Evolutionary conservation across 257 asterid species (phyloP), one percentile per base, ranked within the genome.

Genomic region (Nyctanthes arbortristis): DNA sequence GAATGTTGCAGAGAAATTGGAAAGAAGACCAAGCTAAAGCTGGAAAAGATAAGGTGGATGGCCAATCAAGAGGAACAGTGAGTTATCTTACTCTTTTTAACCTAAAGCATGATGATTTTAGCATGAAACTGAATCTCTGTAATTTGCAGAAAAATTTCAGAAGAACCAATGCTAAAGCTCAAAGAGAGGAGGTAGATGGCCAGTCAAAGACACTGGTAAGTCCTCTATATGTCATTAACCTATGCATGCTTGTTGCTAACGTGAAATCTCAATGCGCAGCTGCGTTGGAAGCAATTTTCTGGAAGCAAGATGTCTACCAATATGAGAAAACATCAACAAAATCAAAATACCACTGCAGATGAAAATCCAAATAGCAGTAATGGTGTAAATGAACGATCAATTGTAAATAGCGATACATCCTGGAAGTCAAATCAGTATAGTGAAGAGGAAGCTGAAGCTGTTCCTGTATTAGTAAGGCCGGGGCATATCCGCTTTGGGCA

Each of bases 401-500:
- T 14, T 67, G 67, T 57, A 73, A 61, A 55, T 31, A 66, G 73
- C 32, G 65, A 57, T 63, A 66, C 12, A 11, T 66, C 66, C 63
- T 84, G 73, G 49, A 75, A 83, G 52, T 56, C 79, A 65, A 70
- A 58, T 67, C 76, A 74, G 57, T 73, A 72, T 36, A 63, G 59
- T 52, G 67, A 22, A 32, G 82, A 71, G 34, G 96, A 84, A 67
- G 75, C 78, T 61, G 87, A 88, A 80, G 80, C 87, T 83, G 87
- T 89, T 84, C 96, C 97, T 45, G 64, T 86, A 71, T 81, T 77
- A 65, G 67, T 88, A 70, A 91, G 95, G 86, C 99, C 98, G 24
- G 98, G 99, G 62, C 96, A 94, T 75, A 89, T 94, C 72, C 97
- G 99, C 63, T 94, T 91, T 83, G 97, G 88, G 82, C 86, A 93